Base-by-base conservation (phyloP, 164 flowering plant genomes). In the Macadamia tetraphylla region DNA sequence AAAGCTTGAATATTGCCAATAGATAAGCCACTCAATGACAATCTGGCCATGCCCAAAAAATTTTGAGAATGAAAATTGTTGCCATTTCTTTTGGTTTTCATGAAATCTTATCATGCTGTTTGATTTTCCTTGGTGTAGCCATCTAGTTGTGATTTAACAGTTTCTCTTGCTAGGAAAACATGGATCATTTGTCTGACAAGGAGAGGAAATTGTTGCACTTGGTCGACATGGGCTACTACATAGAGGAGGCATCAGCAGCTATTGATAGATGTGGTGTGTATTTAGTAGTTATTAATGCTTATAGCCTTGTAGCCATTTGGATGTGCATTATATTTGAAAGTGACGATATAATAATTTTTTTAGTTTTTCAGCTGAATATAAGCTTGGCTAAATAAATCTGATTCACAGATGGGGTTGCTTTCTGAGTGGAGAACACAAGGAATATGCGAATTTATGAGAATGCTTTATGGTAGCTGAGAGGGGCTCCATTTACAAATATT, bases 251-350 rank as follows among this genome's bases (percentile, higher is more conserved):
- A 69, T 73, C 80, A 44, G 66, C 76, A 48, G 97, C 97, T 48
- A 67, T 88, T 32, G 86, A 85, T 44, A 87, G 94, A 86, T 86
- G 89, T 74, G 94, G 94, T 91, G 52, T 23, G 90, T 78, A 6
- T 70, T 52, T 53, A 64, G 29, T 43, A 64, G 56, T n/a, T 29
- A 60, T 64, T 59, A 58, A 56, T 58, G 6, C 53, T 66, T 51
- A 6, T 59, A 58, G 15, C 14, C 29, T 13, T 6, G 7, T 48
- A 64, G 23, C 6, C 60, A 48, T 57, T 15, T 58, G 12, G 6
- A 67, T 58, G 43, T 1, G 15, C 18, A 40, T n/a, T 13, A 40
- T 66, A 29, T 63, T 48, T n/a, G 23, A 6, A 55, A 23, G 68
- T 2, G 40, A 7, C 30, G 11, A 35, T 35, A 35, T 63, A 23